These are phyloP conservation scores for Ophiostoma populinum DNA, from an alignment of 2,329 filamentous ascomycete genomes.

Conservation along the genomic window DNA sequence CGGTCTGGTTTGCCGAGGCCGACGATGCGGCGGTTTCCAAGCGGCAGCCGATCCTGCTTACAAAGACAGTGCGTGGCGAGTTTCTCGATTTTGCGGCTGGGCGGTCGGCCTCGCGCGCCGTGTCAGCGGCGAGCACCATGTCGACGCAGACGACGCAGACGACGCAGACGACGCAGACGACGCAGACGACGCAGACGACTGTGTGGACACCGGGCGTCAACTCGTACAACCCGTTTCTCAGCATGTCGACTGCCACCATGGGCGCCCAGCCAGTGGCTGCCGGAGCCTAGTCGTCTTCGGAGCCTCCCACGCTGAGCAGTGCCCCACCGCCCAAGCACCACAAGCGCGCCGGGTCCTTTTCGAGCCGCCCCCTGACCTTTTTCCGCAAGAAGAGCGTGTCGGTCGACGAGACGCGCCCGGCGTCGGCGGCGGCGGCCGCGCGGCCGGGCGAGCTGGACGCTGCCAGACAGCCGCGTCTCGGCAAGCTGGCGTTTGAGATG, in stretches of 20 bases:
- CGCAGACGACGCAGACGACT: not conserved
- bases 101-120: not conserved
- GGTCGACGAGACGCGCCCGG: not conserved
- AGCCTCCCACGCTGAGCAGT: not conserved
- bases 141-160: not conserved
- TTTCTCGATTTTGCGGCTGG: not conserved
- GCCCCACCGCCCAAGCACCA: too few species aligned
- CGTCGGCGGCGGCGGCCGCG: constrained; percentile 1
- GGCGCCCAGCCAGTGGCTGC: not conserved
- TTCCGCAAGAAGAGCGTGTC: constrained; percentile 2
- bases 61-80: constrained; percentile 1
- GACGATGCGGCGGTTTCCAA: not conserved
- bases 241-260: not conserved
- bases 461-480: constrained; percentile 4
- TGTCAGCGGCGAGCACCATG: constrained; percentile 3
- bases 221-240: too few species aligned
- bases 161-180: not conserved
- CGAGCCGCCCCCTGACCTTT: not conserved
- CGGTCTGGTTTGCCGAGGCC: constrained; percentile 4
- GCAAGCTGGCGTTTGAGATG: constrained; percentile 10
- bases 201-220: too few species aligned
- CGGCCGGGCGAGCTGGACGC: not conserved
- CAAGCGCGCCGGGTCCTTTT: too few species aligned
- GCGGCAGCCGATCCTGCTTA: not conserved
- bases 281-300: constrained; percentile 7